Evolutionary conservation across 2,329 filamentous ascomycete species (phyloP).

Genomic region (Escovopsis weberi): DNA sequence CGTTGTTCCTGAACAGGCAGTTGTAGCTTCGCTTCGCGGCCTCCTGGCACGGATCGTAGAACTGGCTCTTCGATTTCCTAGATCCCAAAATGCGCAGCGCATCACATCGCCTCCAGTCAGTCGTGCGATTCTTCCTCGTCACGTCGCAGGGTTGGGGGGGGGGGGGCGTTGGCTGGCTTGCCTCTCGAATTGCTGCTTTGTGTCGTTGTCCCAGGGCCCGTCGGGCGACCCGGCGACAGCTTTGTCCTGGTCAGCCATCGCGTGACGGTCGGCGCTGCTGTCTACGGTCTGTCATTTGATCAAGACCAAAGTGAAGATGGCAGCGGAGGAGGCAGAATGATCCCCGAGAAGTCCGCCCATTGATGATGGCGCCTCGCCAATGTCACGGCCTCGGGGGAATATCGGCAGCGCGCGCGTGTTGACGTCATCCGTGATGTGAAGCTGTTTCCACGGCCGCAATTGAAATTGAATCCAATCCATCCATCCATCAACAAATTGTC

Average conservation of each 20-base stretch:
- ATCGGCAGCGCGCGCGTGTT: slow-evolving; percentile 5
- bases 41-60: slow-evolving; percentile 90
- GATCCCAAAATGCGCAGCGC: neutral
- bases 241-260: neutral
- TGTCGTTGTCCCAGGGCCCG: slow-evolving; percentile 42
- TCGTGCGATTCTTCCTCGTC: neutral
- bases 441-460: neutral
- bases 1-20: slow-evolving; percentile 78
- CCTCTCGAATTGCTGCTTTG: slow-evolving; percentile 50
- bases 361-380: neutral
- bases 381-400: slow-evolving; percentile 6
- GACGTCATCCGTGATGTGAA: neutral
- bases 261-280: neutral
- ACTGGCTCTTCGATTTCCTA: slow-evolving; percentile 81
- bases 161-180: slow-evolving; percentile 20
- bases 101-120: neutral
- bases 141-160: neutral
- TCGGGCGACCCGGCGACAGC: slow-evolving; percentile 8
- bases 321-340: neutral
- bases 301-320: too few species aligned
- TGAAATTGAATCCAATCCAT: neutral
- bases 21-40: slow-evolving; percentile 72
- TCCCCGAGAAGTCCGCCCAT: neutral
- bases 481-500: neutral
- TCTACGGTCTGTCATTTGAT: too few species aligned